Evolutionary conservation across 2,329 filamentous ascomycete genomes (phyloP), one percentile per base, ranked within the genome.

Genomic region (Magnaporthiopsis rhizophila): DNA sequence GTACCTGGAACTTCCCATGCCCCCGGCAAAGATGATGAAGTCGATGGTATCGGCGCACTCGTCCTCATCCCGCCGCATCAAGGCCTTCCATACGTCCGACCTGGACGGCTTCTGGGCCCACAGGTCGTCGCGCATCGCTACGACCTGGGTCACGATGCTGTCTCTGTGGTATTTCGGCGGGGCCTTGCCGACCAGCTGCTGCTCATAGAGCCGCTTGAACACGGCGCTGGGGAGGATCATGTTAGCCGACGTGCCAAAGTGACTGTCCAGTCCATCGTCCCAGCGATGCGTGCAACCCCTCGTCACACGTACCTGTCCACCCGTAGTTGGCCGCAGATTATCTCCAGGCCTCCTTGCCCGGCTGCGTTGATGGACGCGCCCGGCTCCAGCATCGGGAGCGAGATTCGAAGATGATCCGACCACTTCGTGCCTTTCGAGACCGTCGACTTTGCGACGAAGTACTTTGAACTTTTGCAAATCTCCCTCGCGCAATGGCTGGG

Each of bases 341-440:
- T 53, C 7, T 7, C n/a, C 8, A 53, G 6, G 9, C 45, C 45
- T 1, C 21, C 21, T 4, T 9, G 18, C 21, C 21, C 9, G n/a
- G 45, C 45, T 1, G 21, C n/a, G 45, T 24, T 11, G 45, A 53
- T 11, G 45, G 18, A 9, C 21, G n/a, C 45, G 24, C 21, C 45
- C 2, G 45, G 8, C 45, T 53, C 9, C 45, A 53, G 8, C 1
- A 21, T 21, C 1, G 45, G 18, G 18, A 50, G 45, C 2, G 21
- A 2, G 7, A 11, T 53, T 1, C 1, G 1, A 6, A 11, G 21
- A 6, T 24, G 7, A 2, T 9, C 8, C n/a, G n/a, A n/a, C n/a
- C n/a, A n/a, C n/a, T n/a, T 18, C 5, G 38, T 45, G 15, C 1
- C 12, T 1, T 4, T 2, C 2, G 38, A 8, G 1, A 21, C n/a